Conservation (phyloP, 164 flowering plant genomes). For the Litsea cubeba region DNA sequence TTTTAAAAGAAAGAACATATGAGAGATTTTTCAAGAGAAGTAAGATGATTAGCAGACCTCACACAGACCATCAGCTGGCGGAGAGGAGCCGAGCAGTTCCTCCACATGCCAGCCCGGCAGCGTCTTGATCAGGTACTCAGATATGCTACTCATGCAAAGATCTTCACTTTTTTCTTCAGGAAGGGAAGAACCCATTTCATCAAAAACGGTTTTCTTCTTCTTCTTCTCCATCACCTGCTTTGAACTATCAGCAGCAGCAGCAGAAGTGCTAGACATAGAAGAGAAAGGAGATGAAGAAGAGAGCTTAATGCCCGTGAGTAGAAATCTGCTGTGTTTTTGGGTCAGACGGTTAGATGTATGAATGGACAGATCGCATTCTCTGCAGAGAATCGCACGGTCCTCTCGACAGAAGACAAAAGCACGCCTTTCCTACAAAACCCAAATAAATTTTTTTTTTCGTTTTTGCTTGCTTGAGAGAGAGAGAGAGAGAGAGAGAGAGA, state of each 20-base stretch:
- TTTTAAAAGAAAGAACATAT: too few species aligned
- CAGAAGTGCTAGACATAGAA: conserved; percentile 4
- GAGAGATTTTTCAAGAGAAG: too few species aligned
- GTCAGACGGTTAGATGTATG: conserved; percentile 73
- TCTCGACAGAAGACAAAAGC: conserved; percentile 88
- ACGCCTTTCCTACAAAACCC: conserved; percentile 46
- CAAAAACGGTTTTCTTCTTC: neutral
- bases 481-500: too few species aligned
- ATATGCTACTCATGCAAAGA: conserved; percentile 56
- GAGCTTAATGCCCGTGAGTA: conserved; percentile 81
- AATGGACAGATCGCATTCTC: conserved; percentile 76
- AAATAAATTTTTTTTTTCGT: neutral
- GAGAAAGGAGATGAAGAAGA: conserved; percentile 25
- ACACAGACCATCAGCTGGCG: conserved; percentile 33
- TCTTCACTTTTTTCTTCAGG: conserved; percentile 9
- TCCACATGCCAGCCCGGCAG: conserved; percentile 95
- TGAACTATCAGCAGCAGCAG: neutral
- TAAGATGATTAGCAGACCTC: conserved; percentile 44
- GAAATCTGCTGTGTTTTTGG: conserved; percentile 66
- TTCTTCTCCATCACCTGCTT: neutral
- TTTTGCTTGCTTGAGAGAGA: too few species aligned
- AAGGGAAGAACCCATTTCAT: neutral
- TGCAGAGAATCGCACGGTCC: conserved; percentile 82
- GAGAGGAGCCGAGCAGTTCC: conserved; percentile 57
- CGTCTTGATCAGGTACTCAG: conserved; percentile 78